Percentiles rank a stretch among this genome's conserved stretches.
These are phyloP conservation scores for Zizania latifolia DNA, from an alignment of 176 grass and related monocot genomes.

Conservation along the genomic window DNA sequence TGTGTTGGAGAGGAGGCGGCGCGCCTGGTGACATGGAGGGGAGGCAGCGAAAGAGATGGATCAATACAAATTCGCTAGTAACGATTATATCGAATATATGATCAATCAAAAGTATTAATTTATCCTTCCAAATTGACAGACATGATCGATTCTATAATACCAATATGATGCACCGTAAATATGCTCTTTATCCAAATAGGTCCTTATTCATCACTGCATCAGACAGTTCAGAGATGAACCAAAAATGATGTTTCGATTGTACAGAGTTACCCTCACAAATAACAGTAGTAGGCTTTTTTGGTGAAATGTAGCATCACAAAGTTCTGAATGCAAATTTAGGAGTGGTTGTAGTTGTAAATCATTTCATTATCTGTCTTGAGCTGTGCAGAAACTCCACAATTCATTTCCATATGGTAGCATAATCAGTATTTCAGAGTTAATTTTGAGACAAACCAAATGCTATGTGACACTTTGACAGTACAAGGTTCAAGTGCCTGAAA, in stretches of 20 bases:
- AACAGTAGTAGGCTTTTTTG: not conserved
- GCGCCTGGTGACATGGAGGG: too few relatives aligned
- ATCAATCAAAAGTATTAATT: too few relatives aligned
- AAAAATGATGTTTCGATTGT: not conserved
- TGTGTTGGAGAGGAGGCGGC: too few relatives aligned
- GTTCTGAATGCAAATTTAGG: not conserved
- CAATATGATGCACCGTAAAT: too few relatives aligned
- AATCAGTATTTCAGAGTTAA: not conserved
- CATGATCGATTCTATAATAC: too few relatives aligned
- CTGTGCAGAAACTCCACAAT: not conserved
- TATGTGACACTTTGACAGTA: conserved; percentile 47
- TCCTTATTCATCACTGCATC: not conserved
- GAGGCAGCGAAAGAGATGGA: too few relatives aligned
- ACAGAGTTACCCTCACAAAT: not conserved
- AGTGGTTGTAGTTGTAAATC: not conserved
- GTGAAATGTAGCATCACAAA: not conserved
- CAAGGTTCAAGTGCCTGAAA: conserved; percentile 50
- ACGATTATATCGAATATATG: too few relatives aligned
- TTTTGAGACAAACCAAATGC: not conserved
- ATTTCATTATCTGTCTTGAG: not conserved
- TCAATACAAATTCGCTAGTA: too few relatives aligned
- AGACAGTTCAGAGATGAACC: not conserved
- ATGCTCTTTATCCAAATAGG: too few relatives aligned
- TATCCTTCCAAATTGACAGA: too few relatives aligned
- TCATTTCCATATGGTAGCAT: not conserved